These are phyloP conservation scores for Exserohilum turcica DNA, from an alignment of 2,329 filamentous ascomycete genomes.

Conservation along the genomic window DNA sequence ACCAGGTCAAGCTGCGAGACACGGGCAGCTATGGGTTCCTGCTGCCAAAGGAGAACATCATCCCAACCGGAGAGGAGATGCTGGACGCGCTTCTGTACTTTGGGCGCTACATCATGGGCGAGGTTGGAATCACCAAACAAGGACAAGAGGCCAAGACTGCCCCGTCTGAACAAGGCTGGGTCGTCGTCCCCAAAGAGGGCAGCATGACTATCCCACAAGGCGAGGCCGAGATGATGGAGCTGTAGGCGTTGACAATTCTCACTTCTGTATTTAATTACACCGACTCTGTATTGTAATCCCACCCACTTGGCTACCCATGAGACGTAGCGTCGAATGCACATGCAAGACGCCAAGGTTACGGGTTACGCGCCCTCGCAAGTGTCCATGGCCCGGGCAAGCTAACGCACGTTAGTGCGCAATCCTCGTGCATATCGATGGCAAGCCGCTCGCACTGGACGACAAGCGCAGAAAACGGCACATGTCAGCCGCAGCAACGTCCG, in stretches of 20 bases:
- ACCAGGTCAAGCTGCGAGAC: conserved; percentile 92
- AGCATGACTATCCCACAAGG: neutral
- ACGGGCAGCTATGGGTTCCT: conserved; percentile 94
- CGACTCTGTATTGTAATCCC: no score
- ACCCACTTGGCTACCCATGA: neutral
- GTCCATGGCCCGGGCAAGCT: neutral
- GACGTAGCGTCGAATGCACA: neutral
- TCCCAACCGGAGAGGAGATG: conserved; percentile 87
- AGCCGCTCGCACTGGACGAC: neutral
- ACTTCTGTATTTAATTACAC: neutral
- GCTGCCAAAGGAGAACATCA: conserved; percentile 81
- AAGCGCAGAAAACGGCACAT: neutral
- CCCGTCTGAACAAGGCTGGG: neutral
- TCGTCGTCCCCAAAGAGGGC: neutral
- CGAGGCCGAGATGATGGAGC: conserved; percentile 8
- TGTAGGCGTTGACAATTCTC: neutral
- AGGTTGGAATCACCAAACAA: conserved; percentile 39
- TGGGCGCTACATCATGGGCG: conserved; percentile 72
- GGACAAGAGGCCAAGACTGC: neutral
- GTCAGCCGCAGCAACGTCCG: neutral
- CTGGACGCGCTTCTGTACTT: conserved; percentile 83
- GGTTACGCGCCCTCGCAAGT: neutral
- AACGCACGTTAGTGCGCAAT: neutral
- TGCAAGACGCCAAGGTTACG: neutral
- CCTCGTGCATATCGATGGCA: neutral